Percentiles rank a stretch among this genome's conserved stretches.
These are phyloP conservation scores for Sphagnurus paluster DNA, from an alignment of 1,284 basidiomycete species.

Conservation along the genomic window DNA sequence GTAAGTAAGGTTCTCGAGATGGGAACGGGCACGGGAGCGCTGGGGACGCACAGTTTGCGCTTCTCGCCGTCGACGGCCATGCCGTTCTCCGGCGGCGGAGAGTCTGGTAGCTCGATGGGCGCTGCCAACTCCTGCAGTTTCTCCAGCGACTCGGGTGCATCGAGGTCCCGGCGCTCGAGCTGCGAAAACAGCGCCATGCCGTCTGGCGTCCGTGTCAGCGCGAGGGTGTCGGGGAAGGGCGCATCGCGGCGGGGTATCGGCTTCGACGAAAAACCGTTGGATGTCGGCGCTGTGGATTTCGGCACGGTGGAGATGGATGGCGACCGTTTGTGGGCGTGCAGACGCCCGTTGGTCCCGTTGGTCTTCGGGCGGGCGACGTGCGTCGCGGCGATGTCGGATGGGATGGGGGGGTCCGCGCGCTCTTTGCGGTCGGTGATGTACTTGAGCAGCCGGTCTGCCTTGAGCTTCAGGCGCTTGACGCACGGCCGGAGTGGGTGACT, in stretches of 20 bases:
- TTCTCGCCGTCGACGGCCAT: constrained; percentile 55
- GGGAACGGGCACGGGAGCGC: background rate
- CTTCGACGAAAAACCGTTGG: constrained; percentile 19
- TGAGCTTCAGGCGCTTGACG: constrained; percentile 73
- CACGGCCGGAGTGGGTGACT: constrained; percentile 82
- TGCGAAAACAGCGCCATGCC: constrained; percentile 68
- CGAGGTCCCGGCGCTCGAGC: constrained; percentile 43
- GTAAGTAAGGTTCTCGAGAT: constrained; percentile 6
- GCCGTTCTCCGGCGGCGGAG: constrained; percentile 32
- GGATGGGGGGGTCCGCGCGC: constrained; percentile 62
- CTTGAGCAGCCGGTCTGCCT: constrained; percentile 81
- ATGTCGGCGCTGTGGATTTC: constrained; percentile 24
- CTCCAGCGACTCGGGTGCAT: constrained; percentile 26
- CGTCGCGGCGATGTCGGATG: constrained; percentile 44
- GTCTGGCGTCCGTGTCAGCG: constrained; percentile 75
- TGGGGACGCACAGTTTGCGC: constrained; percentile 60
- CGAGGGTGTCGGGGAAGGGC: constrained; percentile 64
- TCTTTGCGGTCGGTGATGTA: constrained; percentile 90
- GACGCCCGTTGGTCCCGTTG: constrained; percentile 39
- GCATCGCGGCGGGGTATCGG: constrained; percentile 32
- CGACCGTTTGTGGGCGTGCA: constrained; percentile 30
- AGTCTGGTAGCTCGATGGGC: constrained; percentile 41
- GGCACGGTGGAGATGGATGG: constrained; percentile 28
- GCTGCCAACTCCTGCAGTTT: constrained; percentile 41
- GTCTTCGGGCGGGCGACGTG: constrained; percentile 31